Conservation (phyloP, 352 stramenopile genomes). For the Pseudoperonospora humuli region DNA sequence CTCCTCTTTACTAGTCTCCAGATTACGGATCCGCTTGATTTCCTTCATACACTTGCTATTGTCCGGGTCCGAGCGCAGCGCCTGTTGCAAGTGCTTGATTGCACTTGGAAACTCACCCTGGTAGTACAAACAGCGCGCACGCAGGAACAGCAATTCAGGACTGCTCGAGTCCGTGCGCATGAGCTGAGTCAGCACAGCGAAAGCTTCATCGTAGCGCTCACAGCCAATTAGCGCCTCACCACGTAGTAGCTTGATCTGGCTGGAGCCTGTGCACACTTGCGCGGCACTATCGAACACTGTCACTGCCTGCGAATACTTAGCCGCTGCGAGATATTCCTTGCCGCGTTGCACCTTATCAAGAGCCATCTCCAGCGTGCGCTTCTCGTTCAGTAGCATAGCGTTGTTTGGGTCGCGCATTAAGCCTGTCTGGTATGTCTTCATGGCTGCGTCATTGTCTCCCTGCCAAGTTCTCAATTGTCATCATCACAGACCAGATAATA, state of each 20-base stretch:
- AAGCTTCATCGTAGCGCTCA: conserved; percentile 79
- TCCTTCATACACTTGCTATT: conserved; percentile 83
- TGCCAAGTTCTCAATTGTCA: conserved; percentile 9
- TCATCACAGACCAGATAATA: no score
- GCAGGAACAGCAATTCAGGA: conserved; percentile 79
- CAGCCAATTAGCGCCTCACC: conserved; percentile 68
- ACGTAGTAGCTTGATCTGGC: conserved; percentile 60
- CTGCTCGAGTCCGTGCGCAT: conserved; percentile 80
- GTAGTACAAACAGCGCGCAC: conserved; percentile 86
- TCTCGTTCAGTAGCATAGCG: conserved; percentile 60
- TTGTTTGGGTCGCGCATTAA: conserved; percentile 77
- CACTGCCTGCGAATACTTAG: conserved; percentile 60
- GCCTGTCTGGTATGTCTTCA: conserved; percentile 72
- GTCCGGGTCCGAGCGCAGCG: conserved; percentile 85
- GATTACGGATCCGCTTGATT: conserved; percentile 79
- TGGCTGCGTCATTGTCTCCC: conserved; percentile 56
- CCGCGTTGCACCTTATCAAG: conserved; percentile 69
- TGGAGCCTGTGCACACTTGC: conserved; percentile 61
- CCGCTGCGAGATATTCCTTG: conserved; percentile 57
- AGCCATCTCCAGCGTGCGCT: conserved; percentile 73
- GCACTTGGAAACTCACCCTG: conserved; percentile 90
- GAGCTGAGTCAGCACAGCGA: conserved; percentile 69
- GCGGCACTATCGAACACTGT: conserved; percentile 61
- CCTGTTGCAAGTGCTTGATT: conserved; percentile 90
- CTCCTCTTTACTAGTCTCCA: conserved; percentile 85